These are phyloP conservation scores for Didymella arachidicola DNA, from an alignment of 2,329 filamentous ascomycete genomes.

Conservation along the genomic window DNA sequence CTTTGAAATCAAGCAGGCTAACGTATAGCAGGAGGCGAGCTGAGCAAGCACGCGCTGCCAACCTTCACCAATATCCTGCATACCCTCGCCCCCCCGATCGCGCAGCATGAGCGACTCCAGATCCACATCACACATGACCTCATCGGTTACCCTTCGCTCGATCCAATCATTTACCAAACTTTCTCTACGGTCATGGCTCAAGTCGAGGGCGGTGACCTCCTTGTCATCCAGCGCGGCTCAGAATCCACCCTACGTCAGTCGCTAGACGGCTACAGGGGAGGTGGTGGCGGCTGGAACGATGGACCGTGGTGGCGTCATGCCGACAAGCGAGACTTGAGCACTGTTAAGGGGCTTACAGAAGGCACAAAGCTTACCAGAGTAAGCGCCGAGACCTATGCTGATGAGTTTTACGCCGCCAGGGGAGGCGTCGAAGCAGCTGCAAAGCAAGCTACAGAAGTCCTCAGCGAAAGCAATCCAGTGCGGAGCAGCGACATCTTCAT, in stretches of 20 bases:
- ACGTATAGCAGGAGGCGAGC: constrained; percentile 73
- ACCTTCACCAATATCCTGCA: constrained; percentile 96
- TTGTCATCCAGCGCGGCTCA: constrained; percentile 92
- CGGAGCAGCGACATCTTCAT: constrained; percentile 95
- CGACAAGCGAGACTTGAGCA: constrained; percentile 75
- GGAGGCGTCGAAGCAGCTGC: constrained; percentile 85
- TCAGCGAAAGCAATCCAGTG: constrained; percentile 87
- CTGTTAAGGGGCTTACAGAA: constrained; percentile 81
- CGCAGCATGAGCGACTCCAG: constrained; percentile 92
- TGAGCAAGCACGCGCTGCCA: constrained; percentile 75
- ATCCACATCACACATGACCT: constrained; percentile 98
- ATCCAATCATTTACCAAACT: constrained; percentile 88
- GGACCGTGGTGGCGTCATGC: constrained; percentile 93
- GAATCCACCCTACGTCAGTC: constrained; percentile 77
- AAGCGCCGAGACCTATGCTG: constrained; percentile 85
- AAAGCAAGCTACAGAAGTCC: constrained; percentile 76
- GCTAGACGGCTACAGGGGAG: constrained; percentile 64
- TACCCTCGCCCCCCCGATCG: constrained; percentile 94
- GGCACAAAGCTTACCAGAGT: constrained; percentile 91
- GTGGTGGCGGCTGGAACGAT: constrained; percentile 80
- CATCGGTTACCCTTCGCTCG: constrained; percentile 90
- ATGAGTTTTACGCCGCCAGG: constrained; percentile 79
- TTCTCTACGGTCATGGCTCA: constrained; percentile 98
- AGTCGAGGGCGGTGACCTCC: constrained; percentile 92
- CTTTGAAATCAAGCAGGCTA: constrained; percentile 9